Conservation (phyloP, 495 filamentous ascomycete genomes). For the Haplographium delicatum region DNA sequence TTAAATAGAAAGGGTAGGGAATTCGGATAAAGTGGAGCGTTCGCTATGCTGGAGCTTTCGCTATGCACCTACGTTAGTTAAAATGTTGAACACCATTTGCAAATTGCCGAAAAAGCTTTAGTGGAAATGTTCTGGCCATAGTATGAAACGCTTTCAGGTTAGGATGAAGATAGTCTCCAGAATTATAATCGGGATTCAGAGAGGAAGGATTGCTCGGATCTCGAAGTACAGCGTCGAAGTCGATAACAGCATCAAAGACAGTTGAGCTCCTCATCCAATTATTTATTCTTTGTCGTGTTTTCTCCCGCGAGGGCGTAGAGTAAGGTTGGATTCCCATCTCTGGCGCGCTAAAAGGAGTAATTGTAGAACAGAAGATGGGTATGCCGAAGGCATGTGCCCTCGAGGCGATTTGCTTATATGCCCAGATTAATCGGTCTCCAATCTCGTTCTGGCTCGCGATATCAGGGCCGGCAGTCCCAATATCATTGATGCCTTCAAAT, state of each 20-base stretch:
- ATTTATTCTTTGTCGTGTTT: constrained; percentile 54
- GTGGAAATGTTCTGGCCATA: constrained; percentile 54
- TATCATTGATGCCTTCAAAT: constrained; percentile 74
- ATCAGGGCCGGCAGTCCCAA: constrained; percentile 43
- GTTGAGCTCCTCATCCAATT: constrained; percentile 55
- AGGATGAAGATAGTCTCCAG: constrained; percentile 66
- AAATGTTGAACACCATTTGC: not conserved
- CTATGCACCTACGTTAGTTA: not conserved
- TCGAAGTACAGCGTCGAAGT: constrained; percentile 55
- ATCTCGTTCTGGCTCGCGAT: constrained; percentile 41
- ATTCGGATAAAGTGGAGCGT: too few relatives aligned
- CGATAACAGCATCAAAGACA: constrained; percentile 54
- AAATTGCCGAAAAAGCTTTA: constrained; percentile 42
- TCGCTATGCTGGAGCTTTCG: too few relatives aligned
- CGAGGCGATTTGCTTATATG: constrained; percentile 49
- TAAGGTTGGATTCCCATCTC: constrained; percentile 44
- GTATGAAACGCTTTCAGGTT: constrained; percentile 58
- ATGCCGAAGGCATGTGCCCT: constrained; percentile 51
- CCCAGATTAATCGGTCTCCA: constrained; percentile 45
- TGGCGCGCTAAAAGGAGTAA: constrained; percentile 53
- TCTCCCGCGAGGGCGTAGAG: constrained; percentile 47
- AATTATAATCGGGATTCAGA: constrained; percentile 50
- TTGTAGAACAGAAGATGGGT: constrained; percentile 56
- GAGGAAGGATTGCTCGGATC: constrained; percentile 37
- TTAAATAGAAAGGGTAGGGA: too few relatives aligned